Evolutionary conservation across 495 filamentous ascomycete species (phyloP).

Genomic region (Penicillium bialowiezense): DNA sequence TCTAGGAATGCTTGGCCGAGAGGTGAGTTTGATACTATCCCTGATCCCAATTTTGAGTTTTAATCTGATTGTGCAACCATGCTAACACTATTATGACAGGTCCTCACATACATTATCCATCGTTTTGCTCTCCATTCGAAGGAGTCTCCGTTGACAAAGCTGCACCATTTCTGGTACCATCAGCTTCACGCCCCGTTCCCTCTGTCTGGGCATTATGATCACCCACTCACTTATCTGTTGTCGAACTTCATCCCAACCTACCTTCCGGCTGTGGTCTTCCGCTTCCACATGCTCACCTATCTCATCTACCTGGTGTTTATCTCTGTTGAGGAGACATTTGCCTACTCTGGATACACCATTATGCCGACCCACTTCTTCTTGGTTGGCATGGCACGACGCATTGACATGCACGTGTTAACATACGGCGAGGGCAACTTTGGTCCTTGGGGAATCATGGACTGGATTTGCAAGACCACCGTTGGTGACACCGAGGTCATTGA

Average conservation of each 20-base stretch:
- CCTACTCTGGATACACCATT: slow-evolving; percentile 72
- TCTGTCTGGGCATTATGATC: slow-evolving; percentile 72
- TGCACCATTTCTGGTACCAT: slow-evolving; percentile 68
- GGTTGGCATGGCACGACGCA: slow-evolving; percentile 68
- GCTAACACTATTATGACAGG: slow-evolving; percentile 24
- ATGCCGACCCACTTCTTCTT: slow-evolving; percentile 71
- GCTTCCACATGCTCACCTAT: slow-evolving; percentile 77
- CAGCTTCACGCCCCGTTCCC: slow-evolving; percentile 59
- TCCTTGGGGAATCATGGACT: slow-evolving; percentile 75
- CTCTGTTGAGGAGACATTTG: slow-evolving; percentile 73
- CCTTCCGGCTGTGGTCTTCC: slow-evolving; percentile 62
- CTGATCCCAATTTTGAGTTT: not conserved
- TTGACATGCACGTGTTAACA: slow-evolving; percentile 62
- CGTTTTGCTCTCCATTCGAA: slow-evolving; percentile 63
- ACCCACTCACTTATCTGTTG: slow-evolving; percentile 71
- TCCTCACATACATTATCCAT: slow-evolving; percentile 66
- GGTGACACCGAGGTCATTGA: slow-evolving; percentile 49
- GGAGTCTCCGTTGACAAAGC: slow-evolving; percentile 30
- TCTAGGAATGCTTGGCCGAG: slow-evolving; percentile 50
- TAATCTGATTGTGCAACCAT: not conserved
- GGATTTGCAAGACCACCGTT: slow-evolving; percentile 66
- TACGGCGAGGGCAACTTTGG: slow-evolving; percentile 70
- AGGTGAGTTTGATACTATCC: slow-evolving; percentile 35
- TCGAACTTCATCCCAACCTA: slow-evolving; percentile 70
- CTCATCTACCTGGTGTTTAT: slow-evolving; percentile 63